Conservation (phyloP, 2,329 filamentous ascomycete species). For the Raffaelea albimanens region DNA sequence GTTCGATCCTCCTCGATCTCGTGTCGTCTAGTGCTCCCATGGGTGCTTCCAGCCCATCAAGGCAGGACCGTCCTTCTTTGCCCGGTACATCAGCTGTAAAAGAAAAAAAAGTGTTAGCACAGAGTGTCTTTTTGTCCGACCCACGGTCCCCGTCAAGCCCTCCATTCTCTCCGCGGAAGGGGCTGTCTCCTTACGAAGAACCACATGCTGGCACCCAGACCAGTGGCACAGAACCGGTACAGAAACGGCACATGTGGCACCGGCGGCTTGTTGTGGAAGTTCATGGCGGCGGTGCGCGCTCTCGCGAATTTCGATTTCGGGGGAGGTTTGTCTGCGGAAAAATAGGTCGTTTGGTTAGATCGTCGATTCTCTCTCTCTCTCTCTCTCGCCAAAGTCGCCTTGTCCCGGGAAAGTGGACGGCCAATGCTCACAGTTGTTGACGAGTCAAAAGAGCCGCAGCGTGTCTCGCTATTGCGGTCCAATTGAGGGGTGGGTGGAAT, state of each 20-base stretch:
- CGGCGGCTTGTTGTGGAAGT: slow-evolving; percentile 15
- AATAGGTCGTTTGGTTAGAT: too few species aligned
- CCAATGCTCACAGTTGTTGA: too few species aligned
- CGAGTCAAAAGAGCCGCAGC: too few species aligned
- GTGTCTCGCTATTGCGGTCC: too few species aligned
- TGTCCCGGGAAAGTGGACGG: too few species aligned
- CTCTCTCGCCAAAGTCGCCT: too few species aligned
- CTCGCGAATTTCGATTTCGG: background rate
- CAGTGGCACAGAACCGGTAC: slow-evolving; percentile 80
- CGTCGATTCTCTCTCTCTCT: too few species aligned
- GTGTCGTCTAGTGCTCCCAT: slow-evolving; percentile 73
- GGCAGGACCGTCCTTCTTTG: slow-evolving; percentile 84
- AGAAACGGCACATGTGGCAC: slow-evolving; percentile 44
- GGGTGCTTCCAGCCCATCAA: slow-evolving; percentile 92
- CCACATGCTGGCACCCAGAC: slow-evolving; percentile 94
- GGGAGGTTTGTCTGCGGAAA: too few species aligned
- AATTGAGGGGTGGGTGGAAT: background rate
- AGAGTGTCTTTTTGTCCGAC: too few species aligned
- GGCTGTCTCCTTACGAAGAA: slow-evolving; percentile 63
- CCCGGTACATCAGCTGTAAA: slow-evolving; percentile 80
- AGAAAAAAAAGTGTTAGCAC: slow-evolving; percentile 6
- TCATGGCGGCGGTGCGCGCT: slow-evolving; percentile 5
- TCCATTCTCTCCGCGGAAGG: background rate
- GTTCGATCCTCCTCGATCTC: too few species aligned
- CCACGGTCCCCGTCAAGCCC: background rate